Evolutionary conservation across 177 flowering plant species (phyloP).

Genomic region (Telopea speciosissima): DNA sequence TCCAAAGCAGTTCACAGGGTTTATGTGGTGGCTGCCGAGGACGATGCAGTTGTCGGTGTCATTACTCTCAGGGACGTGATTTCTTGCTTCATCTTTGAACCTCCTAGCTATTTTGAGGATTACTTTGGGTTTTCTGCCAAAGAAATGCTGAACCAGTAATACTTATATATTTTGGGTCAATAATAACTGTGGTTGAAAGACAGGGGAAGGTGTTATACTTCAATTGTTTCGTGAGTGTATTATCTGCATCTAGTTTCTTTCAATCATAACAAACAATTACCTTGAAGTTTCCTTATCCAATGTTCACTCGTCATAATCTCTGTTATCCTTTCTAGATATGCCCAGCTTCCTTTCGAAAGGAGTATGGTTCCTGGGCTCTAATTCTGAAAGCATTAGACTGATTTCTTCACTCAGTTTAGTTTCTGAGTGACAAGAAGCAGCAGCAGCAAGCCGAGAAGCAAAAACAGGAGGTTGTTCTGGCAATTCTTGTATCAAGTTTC

Average conservation of each 20-base stretch:
- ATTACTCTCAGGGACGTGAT: slow-evolving; percentile 90
- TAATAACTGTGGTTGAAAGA: not conserved
- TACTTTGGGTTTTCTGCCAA: slow-evolving; percentile 41
- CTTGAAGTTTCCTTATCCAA: not conserved
- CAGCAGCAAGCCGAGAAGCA: slow-evolving; percentile 66
- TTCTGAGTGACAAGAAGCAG: slow-evolving; percentile 30
- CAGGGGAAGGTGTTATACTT: not conserved
- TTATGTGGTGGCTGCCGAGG: slow-evolving; percentile 45
- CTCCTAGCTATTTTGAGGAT: slow-evolving; percentile 55
- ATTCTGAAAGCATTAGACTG: slow-evolving; percentile 36
- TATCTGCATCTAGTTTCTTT: no score
- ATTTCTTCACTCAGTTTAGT: slow-evolving; percentile 55
- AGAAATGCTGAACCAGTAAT: slow-evolving; percentile 45
- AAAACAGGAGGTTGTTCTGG: slow-evolving; percentile 40
- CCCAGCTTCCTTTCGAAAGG: not conserved
- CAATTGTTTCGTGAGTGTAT: not conserved
- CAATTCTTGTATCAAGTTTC: slow-evolving; percentile 34
- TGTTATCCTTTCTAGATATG: not conserved
- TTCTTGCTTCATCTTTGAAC: slow-evolving; percentile 83
- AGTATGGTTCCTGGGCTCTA: slow-evolving; percentile 35
- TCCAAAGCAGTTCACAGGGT: slow-evolving; percentile 67
- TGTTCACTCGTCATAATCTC: not conserved
- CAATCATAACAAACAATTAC: not conserved
- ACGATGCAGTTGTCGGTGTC: slow-evolving; percentile 53
- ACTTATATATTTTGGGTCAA: not conserved